These are phyloP conservation scores for Bipolaris gigantea DNA, from an alignment of 2,329 filamentous ascomycete species.

Conservation along the genomic window DNA sequence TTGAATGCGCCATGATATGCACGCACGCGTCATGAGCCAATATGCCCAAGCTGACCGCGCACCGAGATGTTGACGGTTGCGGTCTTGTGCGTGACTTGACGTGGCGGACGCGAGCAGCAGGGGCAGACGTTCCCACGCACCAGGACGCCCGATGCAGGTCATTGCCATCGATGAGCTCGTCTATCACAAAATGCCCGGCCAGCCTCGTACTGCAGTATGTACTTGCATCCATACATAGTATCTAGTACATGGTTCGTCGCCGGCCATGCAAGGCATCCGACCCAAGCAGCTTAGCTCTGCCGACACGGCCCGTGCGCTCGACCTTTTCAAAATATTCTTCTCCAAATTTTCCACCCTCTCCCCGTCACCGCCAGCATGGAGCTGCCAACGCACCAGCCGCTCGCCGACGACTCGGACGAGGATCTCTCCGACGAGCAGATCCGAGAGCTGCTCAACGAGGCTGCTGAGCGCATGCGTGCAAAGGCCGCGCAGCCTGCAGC, in stretches of 20 bases:
- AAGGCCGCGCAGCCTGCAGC: slow-evolving; percentile 39
- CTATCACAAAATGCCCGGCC: not conserved
- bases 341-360: slow-evolving; percentile 27
- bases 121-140: not conserved
- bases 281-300: slow-evolving; percentile 12
- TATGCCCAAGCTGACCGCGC: slow-evolving; percentile 1
- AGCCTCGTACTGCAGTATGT: too few species aligned
- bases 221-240: too few species aligned
- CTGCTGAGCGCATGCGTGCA: slow-evolving; percentile 60
- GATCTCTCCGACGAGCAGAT: slow-evolving; percentile 66
- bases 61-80: slow-evolving; percentile 11
- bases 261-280: too few species aligned
- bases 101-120: slow-evolving; percentile 12
- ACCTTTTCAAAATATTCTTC: slow-evolving; percentile 29
- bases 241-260: not conserved
- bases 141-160: not conserved
- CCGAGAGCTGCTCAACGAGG: slow-evolving; percentile 63
- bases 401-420: slow-evolving; percentile 43
- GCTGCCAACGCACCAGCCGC: slow-evolving; percentile 42
- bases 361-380: slow-evolving; percentile 40
- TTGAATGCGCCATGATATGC: slow-evolving; percentile 25
- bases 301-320: slow-evolving; percentile 26
- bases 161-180: not conserved
- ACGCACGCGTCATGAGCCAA: slow-evolving; percentile 27
- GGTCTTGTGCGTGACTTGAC: slow-evolving; percentile 9